Percentiles rank a stretch among this genome's conserved stretches.
phyloP scores from a whole-genome alignment of 2,329 filamentous ascomycete species.

The Epichloe amarillans region DNA sequence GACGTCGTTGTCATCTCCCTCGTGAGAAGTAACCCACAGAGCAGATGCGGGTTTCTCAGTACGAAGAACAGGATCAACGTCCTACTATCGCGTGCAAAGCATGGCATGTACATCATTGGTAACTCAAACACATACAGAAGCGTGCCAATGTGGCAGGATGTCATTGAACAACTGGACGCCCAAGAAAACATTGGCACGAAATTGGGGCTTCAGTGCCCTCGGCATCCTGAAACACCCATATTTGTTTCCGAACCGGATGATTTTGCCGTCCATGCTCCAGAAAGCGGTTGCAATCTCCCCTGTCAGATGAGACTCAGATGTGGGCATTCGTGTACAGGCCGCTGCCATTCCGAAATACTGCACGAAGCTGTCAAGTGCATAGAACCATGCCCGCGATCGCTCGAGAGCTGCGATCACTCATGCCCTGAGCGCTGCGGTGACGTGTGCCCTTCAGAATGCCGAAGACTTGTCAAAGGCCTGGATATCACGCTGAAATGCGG shows the following conservation, averaged over 20 bases:
- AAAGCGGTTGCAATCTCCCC: constrained; percentile 44
- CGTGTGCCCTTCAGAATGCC: background rate
- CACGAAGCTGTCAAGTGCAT: constrained; percentile 33
- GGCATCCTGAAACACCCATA: constrained; percentile 42
- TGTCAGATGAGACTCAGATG: constrained; percentile 37
- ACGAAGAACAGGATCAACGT: constrained; percentile 59
- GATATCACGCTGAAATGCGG: background rate
- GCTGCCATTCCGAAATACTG: constrained; percentile 33
- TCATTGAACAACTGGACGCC: constrained; percentile 37
- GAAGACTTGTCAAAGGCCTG: background rate
- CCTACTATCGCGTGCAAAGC: constrained; percentile 49
- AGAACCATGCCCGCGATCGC: constrained; percentile 28
- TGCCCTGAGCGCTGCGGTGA: background rate
- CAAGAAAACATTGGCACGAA: constrained; percentile 32
- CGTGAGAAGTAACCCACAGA: constrained; percentile 51
- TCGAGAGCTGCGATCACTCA: constrained; percentile 25
- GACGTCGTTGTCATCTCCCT: constrained; percentile 58
- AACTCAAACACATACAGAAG: constrained; percentile 43
- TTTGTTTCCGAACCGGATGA: constrained; percentile 39
- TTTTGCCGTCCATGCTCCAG: constrained; percentile 41
- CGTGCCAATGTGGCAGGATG: constrained; percentile 50
- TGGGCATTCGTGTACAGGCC: constrained; percentile 32
- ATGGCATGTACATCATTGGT: constrained; percentile 61
- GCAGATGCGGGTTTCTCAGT: constrained; percentile 50
- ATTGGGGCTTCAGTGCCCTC: constrained; percentile 44